Evolutionary conservation across 768 basidiomycete species (phyloP).

Genomic region (Mycena leptocephala): DNA sequence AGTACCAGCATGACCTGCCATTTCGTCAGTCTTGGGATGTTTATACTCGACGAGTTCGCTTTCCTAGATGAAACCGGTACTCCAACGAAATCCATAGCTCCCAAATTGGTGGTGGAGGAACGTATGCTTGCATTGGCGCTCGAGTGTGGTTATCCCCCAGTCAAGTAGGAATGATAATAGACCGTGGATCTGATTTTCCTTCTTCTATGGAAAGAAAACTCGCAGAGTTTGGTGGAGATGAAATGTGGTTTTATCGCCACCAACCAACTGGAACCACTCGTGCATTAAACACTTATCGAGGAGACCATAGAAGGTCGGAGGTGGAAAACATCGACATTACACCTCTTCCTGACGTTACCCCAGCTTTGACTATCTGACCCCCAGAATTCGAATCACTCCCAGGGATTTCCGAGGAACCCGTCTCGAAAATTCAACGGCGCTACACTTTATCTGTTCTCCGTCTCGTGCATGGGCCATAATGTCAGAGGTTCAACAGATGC

Average conservation of each 20-base stretch:
- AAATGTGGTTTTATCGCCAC: slow-evolving; percentile 87
- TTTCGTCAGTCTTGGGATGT: slow-evolving; percentile 88
- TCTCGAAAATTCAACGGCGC: slow-evolving; percentile 64
- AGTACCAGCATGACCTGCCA: slow-evolving; percentile 33
- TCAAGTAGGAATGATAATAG: slow-evolving; percentile 87
- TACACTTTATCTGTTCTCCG: slow-evolving; percentile 94
- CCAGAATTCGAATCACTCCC: slow-evolving; percentile 80
- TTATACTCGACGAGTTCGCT: slow-evolving; percentile 90
- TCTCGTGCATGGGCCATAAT: slow-evolving; percentile 77
- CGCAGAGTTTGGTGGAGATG: slow-evolving; percentile 78
- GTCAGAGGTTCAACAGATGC: slow-evolving; percentile 69
- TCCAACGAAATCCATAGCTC: slow-evolving; percentile 55
- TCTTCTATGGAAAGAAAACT: slow-evolving; percentile 68
- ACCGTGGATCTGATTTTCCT: slow-evolving; percentile 87
- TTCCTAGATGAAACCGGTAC: slow-evolving; percentile 72
- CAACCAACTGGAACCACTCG: slow-evolving; percentile 76
- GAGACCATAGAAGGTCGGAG: slow-evolving; percentile 79
- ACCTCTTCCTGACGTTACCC: neutral
- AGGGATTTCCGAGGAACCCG: slow-evolving; percentile 73
- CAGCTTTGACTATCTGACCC: slow-evolving; percentile 87
- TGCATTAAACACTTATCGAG: slow-evolving; percentile 82
- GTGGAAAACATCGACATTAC: slow-evolving; percentile 9
- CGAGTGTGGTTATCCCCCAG: slow-evolving; percentile 84
- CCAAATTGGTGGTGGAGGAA: slow-evolving; percentile 93
- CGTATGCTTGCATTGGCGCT: slow-evolving; percentile 85